Base-by-base conservation (phyloP, 2,329 filamentous ascomycete genomes). In the Fusarium miscanthi region DNA sequence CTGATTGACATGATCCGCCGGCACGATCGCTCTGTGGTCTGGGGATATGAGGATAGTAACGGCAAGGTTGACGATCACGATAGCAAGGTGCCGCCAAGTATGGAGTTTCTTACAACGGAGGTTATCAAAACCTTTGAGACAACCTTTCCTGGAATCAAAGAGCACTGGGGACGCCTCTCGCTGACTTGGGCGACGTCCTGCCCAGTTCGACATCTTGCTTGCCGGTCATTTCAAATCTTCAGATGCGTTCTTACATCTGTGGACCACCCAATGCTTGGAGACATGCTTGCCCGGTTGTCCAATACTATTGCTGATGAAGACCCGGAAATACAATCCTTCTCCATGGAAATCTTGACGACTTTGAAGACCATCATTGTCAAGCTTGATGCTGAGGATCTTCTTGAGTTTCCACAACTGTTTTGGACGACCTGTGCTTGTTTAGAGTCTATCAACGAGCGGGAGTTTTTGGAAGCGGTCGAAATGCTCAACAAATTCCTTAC, bases 261-360 rank as follows among this genome's bases (percentile, higher is more conserved):
- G 27, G 95, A 99, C 78, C 94, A 97, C 74, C 87, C 91, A 63
- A 99, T 98, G 95, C 88, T 99, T 21, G 94, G 94, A 5, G 96
- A 99, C 78, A 99, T 99, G 94, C 89, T 99, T 27, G 95, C 93
- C 17, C 89, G 97, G 51, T 86, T 99, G 37, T 98, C 95, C 4
- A 99, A 98, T 80, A 99, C 96, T 0, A 96, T 99, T 76, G 95
- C 97, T 0, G 95, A 98, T 73, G 94, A 98, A 75, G 94, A 97
- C 77, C 89, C 91, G 0, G 95, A 98, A 82, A 97, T 98, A 59
- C 94, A 98, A 78, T 95, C 94, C 0, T 99, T 99, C 78, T 97
- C 96, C 0, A 95, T 98, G 92, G 97, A 99, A 80, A 98, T 99
- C 63, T 83, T 99, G 59, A 98, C 95, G 1, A 99, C 97, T 0